Base-by-base conservation (phyloP, 75 land plant species). In the Larix kaempferi region DNA sequence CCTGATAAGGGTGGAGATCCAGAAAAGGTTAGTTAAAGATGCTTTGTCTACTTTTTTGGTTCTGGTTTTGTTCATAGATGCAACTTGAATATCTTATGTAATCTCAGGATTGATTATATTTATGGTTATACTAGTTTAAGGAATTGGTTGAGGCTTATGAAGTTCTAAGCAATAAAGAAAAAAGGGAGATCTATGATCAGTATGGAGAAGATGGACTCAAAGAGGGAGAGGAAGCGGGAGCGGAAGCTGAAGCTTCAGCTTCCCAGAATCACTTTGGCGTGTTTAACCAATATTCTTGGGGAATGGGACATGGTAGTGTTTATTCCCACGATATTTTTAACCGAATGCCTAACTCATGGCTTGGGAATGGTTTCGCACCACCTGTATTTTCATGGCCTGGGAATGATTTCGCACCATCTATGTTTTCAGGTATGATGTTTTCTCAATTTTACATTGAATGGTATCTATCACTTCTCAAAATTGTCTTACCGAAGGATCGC, bases 1-100 rank as follows among this genome's bases (percentile, higher is more conserved):
- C 95, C 95, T n/a, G 95, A 93, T 76, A 93, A 93, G 77, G 96
- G 96, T 22, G 96, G 96, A 3, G 95, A 94, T 76, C 96, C 96
- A 1, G 96, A 94, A 82, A 94, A 94, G 93, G 96, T 93, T 26
- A 35, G 39, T 4, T 25, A 26, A 33, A 41, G 59, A 56, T 16
- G 72, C 35, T 13, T 49, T 11, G 54, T 49, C 13, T 11, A 11
- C 12, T 49, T 10, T 10, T 11, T 2, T 49, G 8, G 2, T 6
- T 57, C 37, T 57, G 23, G 56, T 57, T 13, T 55, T 35, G 37
- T 33, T 33, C 19, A 5, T 55, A 4, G 56, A 15, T 52, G 57
- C 25, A 5, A 35, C 4, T 26, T 35, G 15, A 2, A 6, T 7
- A 5, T 73, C 12, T 15, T 6, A 13, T 8, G 64, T 14, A 3